These are phyloP conservation scores for Hymenotorrendiella dingleyae DNA, from an alignment of 2,329 filamentous ascomycete genomes.

Conservation along the genomic window DNA sequence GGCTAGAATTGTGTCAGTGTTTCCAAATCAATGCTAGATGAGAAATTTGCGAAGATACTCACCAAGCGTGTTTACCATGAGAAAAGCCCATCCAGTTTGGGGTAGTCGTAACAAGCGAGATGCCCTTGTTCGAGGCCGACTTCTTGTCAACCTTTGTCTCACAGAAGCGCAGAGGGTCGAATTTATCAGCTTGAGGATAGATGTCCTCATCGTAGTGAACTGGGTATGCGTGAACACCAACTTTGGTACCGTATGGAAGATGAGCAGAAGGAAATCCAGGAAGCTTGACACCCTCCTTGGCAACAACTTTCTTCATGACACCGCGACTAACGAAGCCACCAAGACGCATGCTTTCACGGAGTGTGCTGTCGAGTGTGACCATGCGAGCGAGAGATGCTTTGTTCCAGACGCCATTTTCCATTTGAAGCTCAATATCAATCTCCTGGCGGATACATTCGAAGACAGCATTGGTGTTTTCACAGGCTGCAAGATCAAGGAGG, in stretches of 20 bases:
- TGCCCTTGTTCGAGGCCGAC: constrained; percentile 13
- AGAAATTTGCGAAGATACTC: too few relatives aligned
- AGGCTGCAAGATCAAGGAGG: constrained; percentile 34
- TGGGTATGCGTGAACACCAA: constrained; percentile 26
- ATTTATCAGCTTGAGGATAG: constrained; percentile 13
- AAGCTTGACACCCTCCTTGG: constrained; percentile 37
- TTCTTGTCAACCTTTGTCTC: not conserved
- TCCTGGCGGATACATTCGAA: constrained; percentile 36
- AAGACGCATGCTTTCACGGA: constrained; percentile 38
- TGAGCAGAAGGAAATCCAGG: constrained; percentile 17
- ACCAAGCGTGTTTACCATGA: constrained; percentile 29
- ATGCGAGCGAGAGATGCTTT: constrained; percentile 35
- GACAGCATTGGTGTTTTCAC: constrained; percentile 34
- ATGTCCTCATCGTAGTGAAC: constrained; percentile 19
- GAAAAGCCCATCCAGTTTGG: constrained; percentile 26
- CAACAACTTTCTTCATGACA: constrained; percentile 27
- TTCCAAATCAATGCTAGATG: too few relatives aligned
- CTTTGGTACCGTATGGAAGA: constrained; percentile 33
- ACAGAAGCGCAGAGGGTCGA: constrained; percentile 19
- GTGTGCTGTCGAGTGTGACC: constrained; percentile 36
- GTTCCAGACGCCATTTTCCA: constrained; percentile 33
- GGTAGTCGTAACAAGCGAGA: constrained; percentile 22
- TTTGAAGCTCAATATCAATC: constrained; percentile 28
- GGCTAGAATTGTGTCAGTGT: too few relatives aligned
- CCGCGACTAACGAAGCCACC: constrained; percentile 27